Evolutionary conservation across 768 basidiomycete genomes (phyloP), one percentile per base, ranked within the genome.

Genomic region (Boletus subparvulus): DNA sequence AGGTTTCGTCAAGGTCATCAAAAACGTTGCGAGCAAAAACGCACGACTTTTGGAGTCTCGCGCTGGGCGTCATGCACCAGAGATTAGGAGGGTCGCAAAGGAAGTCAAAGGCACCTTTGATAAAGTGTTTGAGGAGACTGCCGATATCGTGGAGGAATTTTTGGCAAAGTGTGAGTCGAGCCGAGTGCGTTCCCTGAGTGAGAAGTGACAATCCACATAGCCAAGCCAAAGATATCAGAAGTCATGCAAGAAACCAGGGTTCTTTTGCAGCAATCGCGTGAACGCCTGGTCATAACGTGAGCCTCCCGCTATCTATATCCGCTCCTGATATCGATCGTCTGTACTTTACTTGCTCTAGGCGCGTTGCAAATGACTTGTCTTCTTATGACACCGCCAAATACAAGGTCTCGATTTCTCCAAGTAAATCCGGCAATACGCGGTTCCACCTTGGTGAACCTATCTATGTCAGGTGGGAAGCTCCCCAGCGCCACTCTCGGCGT

Each of bases 1-100:
- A 2, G 97, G 97, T 50, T 90, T 98, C 61, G 92, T 96, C 64
- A 97, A 98, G 77, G 95, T 98, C n/a, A 87, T 99, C 72, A 95
- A 94, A 74, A 90, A 81, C 56, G 92, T 95, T 11, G 94, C 94
- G 4, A 86, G 81, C 67, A 88, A 87, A 75, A 92, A 93, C 59
- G 91, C 86, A 0, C 81, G 82, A 30, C 78, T 89, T 8, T 69
- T 96, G 26, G 90, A 92, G 65, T 83, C 81, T 11, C 82, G 83
- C 32, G 90, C 91, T 12, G 87, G 84, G n/a, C 82, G 80, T 47
- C 91, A 94, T 72, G 90, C 84, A 8, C 90, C 91, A 1, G 89
- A 92, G 65, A 81, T 98, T 57, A 81, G 82, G 71, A 80, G 91
- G 30, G 85, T 87, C n/a, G 94, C 91, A 10, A 83, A 83, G 62